Evolutionary conservation across 1,139 yeast species (phyloP).

Genomic region (Candida glucosophila): DNA sequence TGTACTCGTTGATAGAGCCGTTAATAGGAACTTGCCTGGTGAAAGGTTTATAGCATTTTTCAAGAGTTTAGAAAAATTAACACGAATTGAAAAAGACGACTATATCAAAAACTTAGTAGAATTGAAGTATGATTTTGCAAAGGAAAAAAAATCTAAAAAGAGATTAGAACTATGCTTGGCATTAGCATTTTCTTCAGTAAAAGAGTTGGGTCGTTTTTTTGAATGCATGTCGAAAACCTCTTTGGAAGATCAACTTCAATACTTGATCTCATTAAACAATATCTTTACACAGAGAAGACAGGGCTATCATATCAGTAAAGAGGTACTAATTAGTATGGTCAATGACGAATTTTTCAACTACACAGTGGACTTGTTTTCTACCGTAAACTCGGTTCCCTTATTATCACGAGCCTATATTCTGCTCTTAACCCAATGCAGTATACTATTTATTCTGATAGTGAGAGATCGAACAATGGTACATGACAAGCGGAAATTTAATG

Average conservation of each 20-base stretch:
- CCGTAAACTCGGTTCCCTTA: too few species aligned
- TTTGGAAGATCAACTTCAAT: slow-evolving; percentile 4
- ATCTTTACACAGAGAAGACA: slow-evolving; percentile 3
- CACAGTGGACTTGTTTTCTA: too few species aligned
- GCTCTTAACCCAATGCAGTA: too few species aligned
- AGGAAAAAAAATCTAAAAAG: not conserved
- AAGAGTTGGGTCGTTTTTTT: slow-evolving; percentile 7
- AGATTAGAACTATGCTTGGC: slow-evolving; percentile 4
- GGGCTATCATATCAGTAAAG: too few species aligned
- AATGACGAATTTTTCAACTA: too few species aligned
- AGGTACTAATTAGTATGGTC: too few species aligned
- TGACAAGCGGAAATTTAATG: too few species aligned
- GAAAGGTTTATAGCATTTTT: slow-evolving; percentile 12
- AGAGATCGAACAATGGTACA: too few species aligned
- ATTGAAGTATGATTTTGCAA: slow-evolving; percentile 1
- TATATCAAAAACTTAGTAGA: slow-evolving; percentile 10
- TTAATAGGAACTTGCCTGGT: too few species aligned
- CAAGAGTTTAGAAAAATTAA: slow-evolving; percentile 9
- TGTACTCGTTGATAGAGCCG: too few species aligned
- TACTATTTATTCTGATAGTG: too few species aligned
- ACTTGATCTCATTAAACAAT: slow-evolving; percentile 6
- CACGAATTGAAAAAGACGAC: slow-evolving; percentile 8
- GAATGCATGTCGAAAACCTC: slow-evolving; percentile 3
- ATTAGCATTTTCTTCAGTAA: slow-evolving; percentile 5
- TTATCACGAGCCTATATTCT: too few species aligned